phyloP scores from a whole-genome alignment of 768 basidiomycete species.

The Trametes villosa region DNA sequence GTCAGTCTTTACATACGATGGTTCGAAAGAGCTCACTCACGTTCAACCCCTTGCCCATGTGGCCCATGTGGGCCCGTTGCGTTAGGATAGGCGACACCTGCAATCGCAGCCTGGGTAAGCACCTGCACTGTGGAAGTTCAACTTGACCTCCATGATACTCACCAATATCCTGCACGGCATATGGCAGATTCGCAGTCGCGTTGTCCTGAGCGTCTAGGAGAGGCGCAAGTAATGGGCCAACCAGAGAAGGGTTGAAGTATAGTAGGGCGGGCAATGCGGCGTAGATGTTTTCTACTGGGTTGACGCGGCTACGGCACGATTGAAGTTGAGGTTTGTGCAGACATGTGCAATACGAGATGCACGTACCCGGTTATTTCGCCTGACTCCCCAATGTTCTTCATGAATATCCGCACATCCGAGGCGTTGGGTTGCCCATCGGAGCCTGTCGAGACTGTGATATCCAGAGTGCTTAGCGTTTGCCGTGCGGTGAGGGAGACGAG shows the following conservation, averaged over 20 bases:
- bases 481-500: slow-evolving; percentile 33
- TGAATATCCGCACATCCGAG: slow-evolving; percentile 31
- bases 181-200: slow-evolving; percentile 23
- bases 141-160: not conserved
- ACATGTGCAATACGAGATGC: too few species aligned
- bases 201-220: slow-evolving; percentile 33
- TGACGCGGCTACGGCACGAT: slow-evolving; percentile 36
- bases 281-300: slow-evolving; percentile 39
- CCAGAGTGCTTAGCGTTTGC: slow-evolving; percentile 32
- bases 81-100: slow-evolving; percentile 18
- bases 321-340: too few species aligned
- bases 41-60: slow-evolving; percentile 16
- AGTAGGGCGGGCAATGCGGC: slow-evolving; percentile 36
- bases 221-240: slow-evolving; percentile 32
- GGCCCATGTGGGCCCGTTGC: slow-evolving; percentile 16
- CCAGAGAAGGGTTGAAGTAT: slow-evolving; percentile 36
- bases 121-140: not conserved
- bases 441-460: slow-evolving; percentile 31
- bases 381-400: slow-evolving; percentile 21
- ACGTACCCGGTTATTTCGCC: too few species aligned
- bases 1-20: too few species aligned
- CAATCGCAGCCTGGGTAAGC: not conserved
- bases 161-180: slow-evolving; percentile 37
- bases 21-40: not conserved
- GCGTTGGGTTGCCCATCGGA: slow-evolving; percentile 24